Conservation (phyloP, 495 filamentous ascomycete species). For the Podospora pseudocomata region DNA sequence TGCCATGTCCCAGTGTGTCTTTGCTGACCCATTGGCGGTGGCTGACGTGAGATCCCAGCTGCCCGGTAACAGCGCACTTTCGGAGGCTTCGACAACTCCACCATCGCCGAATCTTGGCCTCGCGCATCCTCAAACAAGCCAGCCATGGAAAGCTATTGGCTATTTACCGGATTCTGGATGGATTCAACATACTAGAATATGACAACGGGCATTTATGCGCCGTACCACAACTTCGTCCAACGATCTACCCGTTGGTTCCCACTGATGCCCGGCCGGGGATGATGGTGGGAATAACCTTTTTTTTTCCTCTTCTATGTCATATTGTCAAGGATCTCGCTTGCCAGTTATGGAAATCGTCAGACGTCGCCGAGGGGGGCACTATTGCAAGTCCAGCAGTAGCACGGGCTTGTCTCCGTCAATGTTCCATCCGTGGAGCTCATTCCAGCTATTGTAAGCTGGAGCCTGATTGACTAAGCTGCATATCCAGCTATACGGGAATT, state of each 20-base stretch:
- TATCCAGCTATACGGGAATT: not conserved
- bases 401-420: not conserved
- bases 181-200: not conserved
- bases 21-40: not conserved
- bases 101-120: slow-evolving; percentile 1
- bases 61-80: not conserved
- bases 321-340: not conserved
- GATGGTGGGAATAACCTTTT: not conserved
- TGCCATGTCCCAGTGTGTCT: not conserved
- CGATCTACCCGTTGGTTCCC: not conserved
- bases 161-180: not conserved
- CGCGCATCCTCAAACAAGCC: not conserved
- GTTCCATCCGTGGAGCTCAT: not conserved
- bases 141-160: not conserved
- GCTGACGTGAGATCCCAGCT: slow-evolving; percentile 15
- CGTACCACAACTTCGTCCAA: not conserved
- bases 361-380: not conserved
- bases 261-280: not conserved
- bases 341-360: not conserved
- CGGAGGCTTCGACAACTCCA: slow-evolving; percentile 4
- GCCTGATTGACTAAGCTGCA: slow-evolving; percentile 2
- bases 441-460: not conserved
- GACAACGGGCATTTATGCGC: not conserved
- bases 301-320: not conserved
- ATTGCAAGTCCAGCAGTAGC: not conserved